Percentiles rank a stretch among this genome's conserved stretches.
These are phyloP conservation scores for Diversispora epigaea DNA, from an alignment of 192 early-diverging fungal genomes.

Conservation along the genomic window DNA sequence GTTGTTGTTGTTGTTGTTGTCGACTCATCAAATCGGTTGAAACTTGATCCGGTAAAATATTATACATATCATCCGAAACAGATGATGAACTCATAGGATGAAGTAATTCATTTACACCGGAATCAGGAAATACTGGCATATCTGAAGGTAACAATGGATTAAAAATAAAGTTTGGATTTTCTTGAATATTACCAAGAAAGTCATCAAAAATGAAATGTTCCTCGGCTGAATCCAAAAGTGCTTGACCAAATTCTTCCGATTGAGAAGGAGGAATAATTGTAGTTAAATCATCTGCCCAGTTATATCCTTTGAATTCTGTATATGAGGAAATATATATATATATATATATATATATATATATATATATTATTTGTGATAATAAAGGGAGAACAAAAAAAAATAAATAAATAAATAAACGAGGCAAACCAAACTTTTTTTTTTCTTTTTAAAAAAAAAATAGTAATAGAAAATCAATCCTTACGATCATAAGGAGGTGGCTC, in stretches of 20 bases:
- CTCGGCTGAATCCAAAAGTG: conserved; percentile 8
- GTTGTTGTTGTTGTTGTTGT: background rate
- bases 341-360: background rate
- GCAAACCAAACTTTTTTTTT: too few relatives aligned
- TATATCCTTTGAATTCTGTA: conserved; percentile 12
- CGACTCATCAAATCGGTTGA: background rate
- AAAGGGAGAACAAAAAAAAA: too few relatives aligned
- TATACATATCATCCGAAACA: background rate
- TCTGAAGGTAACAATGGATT: conserved; percentile 2
- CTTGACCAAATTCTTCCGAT: background rate
- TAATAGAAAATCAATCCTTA: background rate
- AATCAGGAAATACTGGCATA: conserved; percentile 4
- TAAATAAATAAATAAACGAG: too few relatives aligned
- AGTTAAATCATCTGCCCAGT: background rate
- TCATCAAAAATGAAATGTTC: background rate
- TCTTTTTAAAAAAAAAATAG: background rate
- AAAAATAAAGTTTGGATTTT: conserved; percentile 24
- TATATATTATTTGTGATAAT: too few relatives aligned
- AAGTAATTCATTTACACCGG: background rate
- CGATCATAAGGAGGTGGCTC: conserved; percentile 22
- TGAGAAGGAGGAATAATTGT: background rate
- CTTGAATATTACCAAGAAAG: conserved; percentile 22
- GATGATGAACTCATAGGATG: background rate
- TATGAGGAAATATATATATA: background rate
- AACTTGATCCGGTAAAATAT: background rate